phyloP scores from a whole-genome alignment of 208 protist species.

The Wallacemonas sp. region DNA sequence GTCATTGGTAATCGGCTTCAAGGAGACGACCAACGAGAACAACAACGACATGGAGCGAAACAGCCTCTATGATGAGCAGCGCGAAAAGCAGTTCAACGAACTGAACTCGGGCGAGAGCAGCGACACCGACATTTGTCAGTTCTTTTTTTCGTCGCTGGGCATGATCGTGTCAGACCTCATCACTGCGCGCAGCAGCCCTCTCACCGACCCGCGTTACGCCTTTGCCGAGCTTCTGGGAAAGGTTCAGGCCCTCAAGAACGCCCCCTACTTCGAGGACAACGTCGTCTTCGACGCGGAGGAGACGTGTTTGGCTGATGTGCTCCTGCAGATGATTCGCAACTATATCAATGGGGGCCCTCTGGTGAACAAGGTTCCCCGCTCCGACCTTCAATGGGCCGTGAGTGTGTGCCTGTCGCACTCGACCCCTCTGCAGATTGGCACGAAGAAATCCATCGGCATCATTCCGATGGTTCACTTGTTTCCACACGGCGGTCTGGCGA shows the following conservation, averaged over 20 bases:
- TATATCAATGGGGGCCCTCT: slow-evolving; percentile 89
- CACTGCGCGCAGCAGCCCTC: slow-evolving; percentile 66
- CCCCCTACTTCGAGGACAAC: slow-evolving; percentile 83
- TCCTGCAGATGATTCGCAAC: slow-evolving; percentile 92
- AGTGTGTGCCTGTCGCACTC: slow-evolving; percentile 84
- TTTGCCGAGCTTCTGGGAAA: slow-evolving; percentile 73
- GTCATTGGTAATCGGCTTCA: slow-evolving; percentile 72
- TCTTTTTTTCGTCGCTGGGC: slow-evolving; percentile 83
- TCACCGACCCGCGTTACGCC: slow-evolving; percentile 62
- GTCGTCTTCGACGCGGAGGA: slow-evolving; percentile 66
- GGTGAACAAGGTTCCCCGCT: slow-evolving; percentile 74
- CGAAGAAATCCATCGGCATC: slow-evolving; percentile 74
- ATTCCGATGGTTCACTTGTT: slow-evolving; percentile 87
- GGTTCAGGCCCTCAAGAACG: slow-evolving; percentile 78
- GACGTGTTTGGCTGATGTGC: slow-evolving; percentile 76
- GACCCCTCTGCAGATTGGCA: slow-evolving; percentile 73
- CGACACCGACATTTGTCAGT: slow-evolving; percentile 74
- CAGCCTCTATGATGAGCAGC: slow-evolving; percentile 56
- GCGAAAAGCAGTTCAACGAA: slow-evolving; percentile 74
- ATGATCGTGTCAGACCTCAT: slow-evolving; percentile 89
- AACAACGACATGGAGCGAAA: slow-evolving; percentile 34
- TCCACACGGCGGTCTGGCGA: slow-evolving; percentile 72
- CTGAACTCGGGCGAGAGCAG: slow-evolving; percentile 52
- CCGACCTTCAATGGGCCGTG: slow-evolving; percentile 86
- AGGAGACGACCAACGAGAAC: slow-evolving; percentile 12